Evolutionary conservation across 805 yeast genomes (phyloP).

Genomic region (Spathaspora passalidarum): DNA sequence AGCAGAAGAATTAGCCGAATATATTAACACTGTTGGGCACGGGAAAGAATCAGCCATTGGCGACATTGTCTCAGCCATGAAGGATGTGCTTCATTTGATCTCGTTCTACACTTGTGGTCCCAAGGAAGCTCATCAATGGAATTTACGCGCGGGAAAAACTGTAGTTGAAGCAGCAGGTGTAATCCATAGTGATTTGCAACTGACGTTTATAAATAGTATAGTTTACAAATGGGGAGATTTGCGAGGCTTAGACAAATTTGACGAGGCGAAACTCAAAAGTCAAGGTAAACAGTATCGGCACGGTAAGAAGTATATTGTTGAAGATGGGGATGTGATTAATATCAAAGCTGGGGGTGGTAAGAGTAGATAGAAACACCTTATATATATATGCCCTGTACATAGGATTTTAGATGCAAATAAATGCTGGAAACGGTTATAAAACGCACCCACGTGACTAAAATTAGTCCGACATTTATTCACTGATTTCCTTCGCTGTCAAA

Average conservation of each 20-base stretch:
- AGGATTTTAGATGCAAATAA: too few species aligned
- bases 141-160: conserved; percentile 65
- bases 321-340: conserved; percentile 79
- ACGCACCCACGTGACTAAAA: too few species aligned
- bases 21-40: conserved; percentile 27
- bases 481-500: too few species aligned
- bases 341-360: conserved; percentile 74
- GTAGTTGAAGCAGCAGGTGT: conserved; percentile 92
- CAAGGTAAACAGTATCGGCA: conserved; percentile 59
- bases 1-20: conserved; percentile 13
- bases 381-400: background rate
- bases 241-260: conserved; percentile 30
- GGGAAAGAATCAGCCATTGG: conserved; percentile 49
- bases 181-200: conserved; percentile 80
- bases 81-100: conserved; percentile 64
- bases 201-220: conserved; percentile 76
- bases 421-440: too few species aligned
- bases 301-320: conserved; percentile 77
- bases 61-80: conserved; percentile 61
- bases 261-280: conserved; percentile 49
- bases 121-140: conserved; percentile 86
- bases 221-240: conserved; percentile 69
- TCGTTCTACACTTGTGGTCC: conserved; percentile 89
- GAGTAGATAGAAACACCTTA: conserved; percentile 9
- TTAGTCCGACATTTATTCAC: too few species aligned